Conservation (phyloP, 805 yeast genomes). For the Clavispora asparagi region DNA sequence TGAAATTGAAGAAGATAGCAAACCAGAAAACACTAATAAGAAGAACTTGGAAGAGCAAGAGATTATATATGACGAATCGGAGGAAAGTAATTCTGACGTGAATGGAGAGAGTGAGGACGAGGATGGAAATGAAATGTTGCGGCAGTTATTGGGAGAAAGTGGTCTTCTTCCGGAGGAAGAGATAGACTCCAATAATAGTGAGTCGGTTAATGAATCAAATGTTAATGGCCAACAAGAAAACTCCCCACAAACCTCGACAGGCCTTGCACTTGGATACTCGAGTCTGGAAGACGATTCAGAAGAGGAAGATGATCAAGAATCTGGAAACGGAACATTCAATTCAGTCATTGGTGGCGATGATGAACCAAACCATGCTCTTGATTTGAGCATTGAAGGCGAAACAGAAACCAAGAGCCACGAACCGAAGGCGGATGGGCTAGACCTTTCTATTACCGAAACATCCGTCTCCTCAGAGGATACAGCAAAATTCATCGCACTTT, state of each 20-base stretch:
- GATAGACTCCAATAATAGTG: not conserved
- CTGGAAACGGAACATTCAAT: not conserved
- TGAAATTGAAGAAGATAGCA: not conserved
- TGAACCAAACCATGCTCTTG: conserved; percentile 2
- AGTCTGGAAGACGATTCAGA: conserved; percentile 3
- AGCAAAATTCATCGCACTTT: conserved; percentile 19
- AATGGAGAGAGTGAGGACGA: conserved; percentile 1
- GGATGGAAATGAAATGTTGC: conserved; percentile 7
- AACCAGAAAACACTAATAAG: not conserved
- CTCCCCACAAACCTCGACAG: not conserved
- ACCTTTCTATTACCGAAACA: not conserved
- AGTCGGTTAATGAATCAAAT: not conserved
- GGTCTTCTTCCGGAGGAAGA: conserved; percentile 10
- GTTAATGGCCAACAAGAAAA: conserved; percentile 1
- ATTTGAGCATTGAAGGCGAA: conserved; percentile 1
- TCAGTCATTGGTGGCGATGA: not conserved
- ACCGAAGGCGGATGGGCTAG: conserved; percentile 4
- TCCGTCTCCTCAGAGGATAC: conserved; percentile 1
- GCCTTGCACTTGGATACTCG: conserved; percentile 3
- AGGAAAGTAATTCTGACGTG: conserved; percentile 1
- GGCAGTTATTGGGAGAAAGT: conserved; percentile 16
- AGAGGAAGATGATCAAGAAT: not conserved
- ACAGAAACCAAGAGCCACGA: conserved; percentile 4
- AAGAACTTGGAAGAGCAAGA: not conserved
- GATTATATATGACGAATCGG: not conserved